A percentile compares a stretch with the other conserved stretches of the same genome.
Conservation (phyloP, 805 yeast species). For the Candida wancherniae region DNA sequence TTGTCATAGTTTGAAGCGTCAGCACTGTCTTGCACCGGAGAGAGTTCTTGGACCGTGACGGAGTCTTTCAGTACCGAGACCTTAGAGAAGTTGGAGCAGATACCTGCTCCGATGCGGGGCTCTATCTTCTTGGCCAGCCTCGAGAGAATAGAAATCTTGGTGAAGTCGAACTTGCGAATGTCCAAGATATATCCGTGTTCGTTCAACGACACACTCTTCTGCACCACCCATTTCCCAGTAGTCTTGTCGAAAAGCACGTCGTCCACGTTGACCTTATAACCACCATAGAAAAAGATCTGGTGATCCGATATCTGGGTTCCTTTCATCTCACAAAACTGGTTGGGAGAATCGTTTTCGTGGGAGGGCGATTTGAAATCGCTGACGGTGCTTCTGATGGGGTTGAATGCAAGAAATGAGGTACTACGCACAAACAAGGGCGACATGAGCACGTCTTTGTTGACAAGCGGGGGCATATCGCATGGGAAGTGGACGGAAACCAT, state of each 20-base stretch:
- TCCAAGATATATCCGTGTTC: constrained; percentile 59
- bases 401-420: constrained; percentile 22
- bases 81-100: constrained; percentile 14
- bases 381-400: constrained; percentile 30
- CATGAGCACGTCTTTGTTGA: constrained; percentile 30
- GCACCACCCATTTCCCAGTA: constrained; percentile 32
- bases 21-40: too few relatives aligned
- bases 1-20: too few relatives aligned
- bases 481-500: constrained; percentile 35
- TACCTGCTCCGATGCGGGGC: constrained; percentile 33
- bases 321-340: constrained; percentile 46
- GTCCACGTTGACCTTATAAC: constrained; percentile 42
- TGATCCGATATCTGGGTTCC: constrained; percentile 49
- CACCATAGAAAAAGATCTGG: constrained; percentile 66
- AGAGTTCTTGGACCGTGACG: too few relatives aligned
- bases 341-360: constrained; percentile 41
- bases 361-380: constrained; percentile 23
- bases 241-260: constrained; percentile 20
- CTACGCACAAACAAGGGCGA: constrained; percentile 43
- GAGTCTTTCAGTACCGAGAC: neutral
- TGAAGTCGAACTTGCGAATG: constrained; percentile 42
- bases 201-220: constrained; percentile 45
- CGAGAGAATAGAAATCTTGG: constrained; percentile 32
- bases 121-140: constrained; percentile 14
- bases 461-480: constrained; percentile 36